Evolutionary conservation across 2,329 filamentous ascomycete species (phyloP), one percentile per base, ranked within the genome.

Genomic region (Fonsecaea erecta): DNA sequence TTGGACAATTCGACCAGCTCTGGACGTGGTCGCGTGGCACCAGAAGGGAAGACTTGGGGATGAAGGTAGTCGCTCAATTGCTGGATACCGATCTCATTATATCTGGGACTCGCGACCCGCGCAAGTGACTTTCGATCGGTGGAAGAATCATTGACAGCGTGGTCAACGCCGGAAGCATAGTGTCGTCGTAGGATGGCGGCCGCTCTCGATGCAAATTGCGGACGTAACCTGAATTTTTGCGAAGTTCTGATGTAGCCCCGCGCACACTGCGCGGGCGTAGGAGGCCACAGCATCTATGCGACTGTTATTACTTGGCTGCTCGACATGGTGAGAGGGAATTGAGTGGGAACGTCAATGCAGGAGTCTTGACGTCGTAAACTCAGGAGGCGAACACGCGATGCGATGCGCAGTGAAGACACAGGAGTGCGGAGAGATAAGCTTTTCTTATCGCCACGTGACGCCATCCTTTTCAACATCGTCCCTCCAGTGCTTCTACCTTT

Each of bases 11-110:
- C 82, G 40, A 98, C 86, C 7, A 99, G 86, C 64, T 93, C 86
- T 51, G 85, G 79, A 1, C 91, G 86, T 1, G 90, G 85, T 2
- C 86, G 80, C 2, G 75, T 77, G n/a, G 68, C 55, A 26, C 77
- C 74, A 11, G 83, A 78, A 3, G 86, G 86, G 74, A 99, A 99
- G 48, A 99, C 80, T 77, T 98, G 95, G 1, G 85, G 75, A 77
- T 94, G 91, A 52, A 99, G 84, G 80, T 93, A 85, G 65, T 85
- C 83, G 82, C 93, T 97, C 71, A 99, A 82, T 74, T 98, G 94
- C 79, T 99, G 95, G 43, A 99, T 92, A 60, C 92, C 92, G 72
- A 99, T 93, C 71, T 96, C 91, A 79, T 96, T 99, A 81, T 90
- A 92, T 70, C 95, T 88, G 55, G 92, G 83, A 63, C 84, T 79